Evolutionary conservation across 371 early-diverging fungal genomes (phyloP), one percentile per base, ranked within the genome.

Genomic region (Apophysomyces ossiformis): DNA sequence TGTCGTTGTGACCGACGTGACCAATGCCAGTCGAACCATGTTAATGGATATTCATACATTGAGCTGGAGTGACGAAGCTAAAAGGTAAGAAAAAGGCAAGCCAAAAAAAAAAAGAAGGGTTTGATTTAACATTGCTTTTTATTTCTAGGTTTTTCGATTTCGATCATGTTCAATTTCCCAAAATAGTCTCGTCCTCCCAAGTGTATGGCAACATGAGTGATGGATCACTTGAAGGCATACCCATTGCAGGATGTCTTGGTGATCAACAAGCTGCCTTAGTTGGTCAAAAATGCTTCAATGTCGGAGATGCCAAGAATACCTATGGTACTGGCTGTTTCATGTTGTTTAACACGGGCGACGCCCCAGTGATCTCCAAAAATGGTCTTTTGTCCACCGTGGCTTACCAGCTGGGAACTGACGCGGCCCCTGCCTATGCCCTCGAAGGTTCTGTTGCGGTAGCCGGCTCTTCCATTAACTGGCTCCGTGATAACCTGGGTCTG

Each of bases 251-350:
- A 8, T 92, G 93, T 69, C 77, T 98, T 35, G 99, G 99, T 38
- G 99, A 98, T 81, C 99, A 98, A 73, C 99, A 98, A 71, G 95
- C 96, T 15, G 97, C 99, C 2, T 79, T 96, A 43, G 96, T 98
- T 21, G 99, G 99, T 5, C 99, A 97, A 73, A 87, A 89, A 63
- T 97, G 99, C 78, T 93, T 96, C 72, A 59, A 58, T 5, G 61
- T 60, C 1, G 81, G 81, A 5, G 81, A 81, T 12, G 93, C 93
- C 64, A 98, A 98, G 83, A 96, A 95, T 84, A 98, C 99, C 7
- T 85, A 95, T 80, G 98, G 98, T 37, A 97, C 97, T 5, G 98
- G 98, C 9, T 95, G 96, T 75, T 97, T 97, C 77, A 92, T 97
- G 94, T 77, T 98, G 43, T 94, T 92, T 82, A 97, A 98, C 84